Percentiles rank a stretch among this genome's conserved stretches.
These are phyloP conservation scores for Neurospora cerealis DNA, from an alignment of 495 filamentous ascomycete genomes.

Conservation along the genomic window DNA sequence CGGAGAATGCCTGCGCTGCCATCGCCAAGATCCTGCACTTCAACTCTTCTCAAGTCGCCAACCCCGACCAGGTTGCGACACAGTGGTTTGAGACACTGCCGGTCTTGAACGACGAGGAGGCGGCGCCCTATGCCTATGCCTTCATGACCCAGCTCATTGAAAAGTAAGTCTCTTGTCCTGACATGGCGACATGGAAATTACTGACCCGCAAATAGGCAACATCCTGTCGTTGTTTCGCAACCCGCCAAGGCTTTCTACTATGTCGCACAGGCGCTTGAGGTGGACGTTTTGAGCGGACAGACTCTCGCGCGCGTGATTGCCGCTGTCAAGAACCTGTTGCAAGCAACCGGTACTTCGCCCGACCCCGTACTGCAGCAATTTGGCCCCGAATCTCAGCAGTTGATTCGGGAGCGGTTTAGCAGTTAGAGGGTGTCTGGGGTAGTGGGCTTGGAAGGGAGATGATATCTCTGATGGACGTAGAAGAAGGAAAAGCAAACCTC, in stretches of 20 bases:
- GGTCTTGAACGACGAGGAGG: constrained; percentile 91
- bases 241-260: constrained; percentile 70
- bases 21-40: constrained; percentile 94
- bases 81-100: constrained; percentile 88
- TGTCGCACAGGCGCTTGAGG: constrained; percentile 79
- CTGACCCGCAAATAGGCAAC: constrained; percentile 51
- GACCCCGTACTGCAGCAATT: constrained; percentile 60
- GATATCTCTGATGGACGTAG: neutral
- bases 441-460: neutral
- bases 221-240: constrained; percentile 67
- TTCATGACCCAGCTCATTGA: constrained; percentile 89
- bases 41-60: constrained; percentile 63
- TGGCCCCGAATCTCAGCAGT: constrained; percentile 63
- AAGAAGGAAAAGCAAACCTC: neutral
- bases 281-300: constrained; percentile 79
- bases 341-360: constrained; percentile 57
- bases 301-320: constrained; percentile 61
- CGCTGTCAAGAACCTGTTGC: constrained; percentile 63
- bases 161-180: constrained; percentile 57
- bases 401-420: constrained; percentile 61
- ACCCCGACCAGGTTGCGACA: constrained; percentile 58
- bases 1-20: constrained; percentile 89
- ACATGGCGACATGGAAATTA: neutral
- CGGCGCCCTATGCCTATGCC: constrained; percentile 89
- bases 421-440: constrained; percentile 20